Base-by-base conservation (phyloP, 768 basidiomycete species). In the Kwoniella newhampshirensis region DNA sequence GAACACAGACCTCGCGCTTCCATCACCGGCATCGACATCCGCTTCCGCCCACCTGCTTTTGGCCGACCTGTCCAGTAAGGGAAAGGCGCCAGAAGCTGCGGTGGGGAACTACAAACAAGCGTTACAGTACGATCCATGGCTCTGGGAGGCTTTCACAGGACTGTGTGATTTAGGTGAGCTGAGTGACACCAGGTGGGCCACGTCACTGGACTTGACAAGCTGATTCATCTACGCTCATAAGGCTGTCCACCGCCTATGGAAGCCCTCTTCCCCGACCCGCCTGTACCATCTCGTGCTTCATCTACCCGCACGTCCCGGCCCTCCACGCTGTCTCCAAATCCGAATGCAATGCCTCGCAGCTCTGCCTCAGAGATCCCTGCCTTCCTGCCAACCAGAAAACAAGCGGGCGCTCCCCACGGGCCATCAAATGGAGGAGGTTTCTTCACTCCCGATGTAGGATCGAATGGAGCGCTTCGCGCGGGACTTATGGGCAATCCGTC, bases 111-210 rank as follows among this genome's bases (percentile, higher is more conserved):
- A 72, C 36, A 42, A 54, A 15, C 57, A 66, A 42, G 71, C 73
- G 2, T 50, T 76, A 26, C 44, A 35, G 28, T 63, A 71, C 21
- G 71, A 74, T 55, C 59, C 66, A 27, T 76, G 75, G 75, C 48
- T 68, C 23, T 76, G 75, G 75, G 75, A 76, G 27, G 75, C 75
- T 1, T 73, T 73, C 54, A 66, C 60, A 9, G 73, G 69, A 1
- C 49, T 76, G 28, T 76, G 73, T 46, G 73, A 74, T 57, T 57
- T 70, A 11, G 75, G 75, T 76, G n/a, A 63, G 70, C 36, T 37
- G 12, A 13, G 1, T 28, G 21, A 3, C 4, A 6, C n/a, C 21
- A 23, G 13, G 21, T n/a, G n/a, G n/a, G n/a, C n/a, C n/a, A n/a
- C n/a, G 8, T 43, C 11, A 37, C n/a, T 37, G 15, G 8, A 43